Evolutionary conservation across 73 alveolate species (phyloP).

Genomic region (Paraurostyla sp.): DNA sequence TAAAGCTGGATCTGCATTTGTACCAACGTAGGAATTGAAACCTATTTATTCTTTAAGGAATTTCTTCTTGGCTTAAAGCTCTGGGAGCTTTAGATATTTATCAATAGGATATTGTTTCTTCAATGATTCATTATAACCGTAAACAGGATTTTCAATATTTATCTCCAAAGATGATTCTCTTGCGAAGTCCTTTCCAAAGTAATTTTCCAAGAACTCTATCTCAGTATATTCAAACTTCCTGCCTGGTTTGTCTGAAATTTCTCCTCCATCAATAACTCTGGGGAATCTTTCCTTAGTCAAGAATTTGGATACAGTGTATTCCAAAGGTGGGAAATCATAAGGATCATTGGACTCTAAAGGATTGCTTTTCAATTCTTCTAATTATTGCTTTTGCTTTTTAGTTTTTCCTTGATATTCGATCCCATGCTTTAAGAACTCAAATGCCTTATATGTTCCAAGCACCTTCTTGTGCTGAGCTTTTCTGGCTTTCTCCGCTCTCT

Average conservation of each 20-base stretch:
- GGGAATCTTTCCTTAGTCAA: not conserved
- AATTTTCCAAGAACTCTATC: slow-evolving; percentile 46
- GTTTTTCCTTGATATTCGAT: not conserved
- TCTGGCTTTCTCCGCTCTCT: slow-evolving; percentile 51
- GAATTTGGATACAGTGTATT: not conserved
- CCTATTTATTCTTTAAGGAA: not conserved
- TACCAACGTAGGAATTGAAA: not conserved
- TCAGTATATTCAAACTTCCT: slow-evolving; percentile 52
- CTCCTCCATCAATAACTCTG: slow-evolving; percentile 14
- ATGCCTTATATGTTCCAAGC: slow-evolving; percentile 57
- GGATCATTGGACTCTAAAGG: not conserved
- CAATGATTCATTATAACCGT: slow-evolving; percentile 41
- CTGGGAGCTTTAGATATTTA: not conserved
- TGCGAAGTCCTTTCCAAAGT: slow-evolving; percentile 54
- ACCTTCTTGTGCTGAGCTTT: slow-evolving; percentile 65
- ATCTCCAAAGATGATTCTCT: not conserved
- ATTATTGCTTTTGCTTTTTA: not conserved
- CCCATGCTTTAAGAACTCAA: slow-evolving; percentile 61
- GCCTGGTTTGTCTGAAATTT: slow-evolving; percentile 36
- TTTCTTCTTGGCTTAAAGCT: not conserved
- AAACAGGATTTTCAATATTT: not conserved
- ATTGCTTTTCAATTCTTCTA: not conserved
- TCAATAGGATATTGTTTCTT: slow-evolving; percentile 36
- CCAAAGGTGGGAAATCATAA: slow-evolving; percentile 29
- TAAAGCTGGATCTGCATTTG: too few species aligned